Base-by-base conservation (phyloP, 2,329 filamentous ascomycete genomes). In the Pseudohalonectria lignicola region DNA sequence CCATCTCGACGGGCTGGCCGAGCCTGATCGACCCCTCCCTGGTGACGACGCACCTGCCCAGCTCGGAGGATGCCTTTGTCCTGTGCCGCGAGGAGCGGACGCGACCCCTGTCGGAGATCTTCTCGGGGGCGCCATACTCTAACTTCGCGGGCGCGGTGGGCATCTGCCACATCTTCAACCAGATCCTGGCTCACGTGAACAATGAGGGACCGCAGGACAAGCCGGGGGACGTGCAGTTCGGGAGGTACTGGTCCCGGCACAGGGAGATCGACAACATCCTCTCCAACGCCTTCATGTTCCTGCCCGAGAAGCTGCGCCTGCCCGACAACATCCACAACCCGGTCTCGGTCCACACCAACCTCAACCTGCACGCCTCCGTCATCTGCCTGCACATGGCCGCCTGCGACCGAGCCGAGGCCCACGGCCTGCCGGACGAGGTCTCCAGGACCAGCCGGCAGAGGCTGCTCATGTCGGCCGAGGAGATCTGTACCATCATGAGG, bases 331-430 rank as follows among this genome's bases (percentile, higher is more conserved):
- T 85, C 37, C 66, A 71, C 29, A 75, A 94, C 47, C 69, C 81
- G 1, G 79, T 84, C 33, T 76, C 86, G 6, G 71, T 94, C 0
- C 88, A 94, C 53, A 69, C 80, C 36, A 94, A 94, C 46, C 81
- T 95, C 66, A 87, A 85, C 51, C 74, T 95, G 3, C 88, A 95
- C 51, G 86, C 87, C 1, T 82, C 85, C 1, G 75, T 83, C 8
- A 94, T 95, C 38, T 93, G 86, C 54, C 66, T 95, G 5, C 88
- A 95, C 52, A 86, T 93, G 56, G 84, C 86, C 1, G 87, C 88
- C 2, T 79, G 92, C 8, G 86, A 88, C 59, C 88, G 84, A 52
- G 82, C 82, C 1, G 81, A 87, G 39, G 80, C 79, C 50, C 70
- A 88, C 52, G 69, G 73, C 2, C 60, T 93, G 38, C 70, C 79